Evolutionary conservation across 495 filamentous ascomycete genomes (phyloP), one percentile per base, ranked within the genome.

Genomic region (Elaphomyces granulatus): DNA sequence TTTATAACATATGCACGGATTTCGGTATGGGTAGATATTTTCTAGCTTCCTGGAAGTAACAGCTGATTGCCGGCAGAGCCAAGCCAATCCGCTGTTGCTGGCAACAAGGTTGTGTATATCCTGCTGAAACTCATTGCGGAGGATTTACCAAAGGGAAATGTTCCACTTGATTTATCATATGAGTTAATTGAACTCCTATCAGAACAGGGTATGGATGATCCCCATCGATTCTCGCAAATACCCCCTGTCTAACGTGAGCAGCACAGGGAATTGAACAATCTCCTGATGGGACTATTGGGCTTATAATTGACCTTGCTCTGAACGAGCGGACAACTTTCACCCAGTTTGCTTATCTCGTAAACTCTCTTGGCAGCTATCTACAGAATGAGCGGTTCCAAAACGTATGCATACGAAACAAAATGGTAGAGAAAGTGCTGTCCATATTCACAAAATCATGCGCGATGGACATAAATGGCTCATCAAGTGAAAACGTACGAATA

Each of bases 1-100:
- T 86, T 15, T 78, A 71, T 52, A 90, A 90, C 45, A 69, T 84
- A 40, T 77, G 77, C 48, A 66, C 82, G 41, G 82, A 86, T 48
- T 83, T 74, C 53, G 76, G 83, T 87, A 60, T 38, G 15, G 36
- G 9, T 37, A 21, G 35, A 36, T 20, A 14, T 37, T 37, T n/a
- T n/a, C 31, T 4, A 15, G 15, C 12, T 19, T 4, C 36, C 16
- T 8, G n/a, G 10, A 9, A 16, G 1, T 38, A 15, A 15, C 15
- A 16, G 20, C 53, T 56, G 48, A 49, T 46, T 21, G n/a, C 7
- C 15, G 16, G 3, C 20, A 69, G 67, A 67, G 45, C 51, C 64
- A 70, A 59, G 66, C 64, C 62, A 76, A 65, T 58, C 59, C 60
- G 65, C 83, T 72, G 58, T 81, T 62, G 51, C 78, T 67, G 55